Evolutionary conservation across 345 rosid genomes (phyloP).

Genomic region (Gossypium longicalyx): DNA sequence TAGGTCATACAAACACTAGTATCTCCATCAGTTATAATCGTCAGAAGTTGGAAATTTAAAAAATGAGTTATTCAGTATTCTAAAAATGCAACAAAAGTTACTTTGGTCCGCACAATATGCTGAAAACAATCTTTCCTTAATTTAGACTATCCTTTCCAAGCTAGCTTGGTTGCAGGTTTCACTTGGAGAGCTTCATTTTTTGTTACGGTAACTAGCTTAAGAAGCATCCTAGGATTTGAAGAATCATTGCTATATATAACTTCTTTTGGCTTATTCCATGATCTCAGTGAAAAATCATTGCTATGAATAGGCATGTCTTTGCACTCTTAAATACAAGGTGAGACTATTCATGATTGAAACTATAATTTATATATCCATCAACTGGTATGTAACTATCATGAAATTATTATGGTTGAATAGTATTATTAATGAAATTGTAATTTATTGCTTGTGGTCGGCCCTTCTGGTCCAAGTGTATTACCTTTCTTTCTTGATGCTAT

Average conservation of each 20-base stretch:
- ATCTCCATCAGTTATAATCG: background rate
- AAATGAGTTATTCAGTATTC: too few species aligned
- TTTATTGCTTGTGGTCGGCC: too few species aligned
- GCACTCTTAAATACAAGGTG: background rate
- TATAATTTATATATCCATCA: background rate
- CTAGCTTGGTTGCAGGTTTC: too few species aligned
- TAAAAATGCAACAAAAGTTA: too few species aligned
- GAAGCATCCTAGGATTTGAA: too few species aligned
- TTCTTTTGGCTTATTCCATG: background rate
- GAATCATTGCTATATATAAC: background rate
- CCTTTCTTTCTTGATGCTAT: background rate
- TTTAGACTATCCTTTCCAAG: too few species aligned
- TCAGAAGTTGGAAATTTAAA: too few species aligned
- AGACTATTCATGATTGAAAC: constrained; percentile 7
- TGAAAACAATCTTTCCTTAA: too few species aligned
- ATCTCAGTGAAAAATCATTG: background rate
- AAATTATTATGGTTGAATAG: background rate
- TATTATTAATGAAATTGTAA: background rate
- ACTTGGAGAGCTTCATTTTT: too few species aligned
- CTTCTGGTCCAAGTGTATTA: background rate
- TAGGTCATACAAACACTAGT: background rate
- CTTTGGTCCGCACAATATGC: too few species aligned
- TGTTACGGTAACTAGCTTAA: too few species aligned
- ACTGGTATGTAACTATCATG: background rate
- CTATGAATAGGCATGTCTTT: background rate